Conservation (phyloP, 2,329 filamentous ascomycete species). For the Pseudogymnoascus sp. region DNA sequence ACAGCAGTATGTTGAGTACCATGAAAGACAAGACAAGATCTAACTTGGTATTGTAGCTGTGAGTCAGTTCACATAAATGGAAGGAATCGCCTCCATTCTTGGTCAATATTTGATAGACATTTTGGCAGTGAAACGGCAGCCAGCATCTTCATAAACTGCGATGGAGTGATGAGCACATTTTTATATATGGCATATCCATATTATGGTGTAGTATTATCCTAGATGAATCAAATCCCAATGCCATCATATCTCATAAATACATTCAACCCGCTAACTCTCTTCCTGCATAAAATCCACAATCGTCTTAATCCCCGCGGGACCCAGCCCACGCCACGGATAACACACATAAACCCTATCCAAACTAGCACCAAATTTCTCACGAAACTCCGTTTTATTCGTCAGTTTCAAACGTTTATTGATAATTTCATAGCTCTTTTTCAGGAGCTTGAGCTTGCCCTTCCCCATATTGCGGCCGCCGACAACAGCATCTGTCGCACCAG, state of each 20-base stretch:
- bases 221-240: not conserved
- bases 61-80: not conserved
- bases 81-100: not conserved
- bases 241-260: not conserved
- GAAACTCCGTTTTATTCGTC: slow-evolving; percentile 78
- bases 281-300: slow-evolving; percentile 87
- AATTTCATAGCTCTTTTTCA: slow-evolving; percentile 74
- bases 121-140: not conserved
- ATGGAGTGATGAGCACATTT: not conserved
- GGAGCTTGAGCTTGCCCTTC: slow-evolving; percentile 70
- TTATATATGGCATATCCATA: not conserved
- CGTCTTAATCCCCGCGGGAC: slow-evolving; percentile 73
- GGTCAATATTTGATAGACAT: not conserved
- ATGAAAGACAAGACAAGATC: not conserved
- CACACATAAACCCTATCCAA: slow-evolving; percentile 85
- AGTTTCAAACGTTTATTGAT: slow-evolving; percentile 75
- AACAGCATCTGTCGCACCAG: slow-evolving; percentile 66
- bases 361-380: slow-evolving; percentile 78
- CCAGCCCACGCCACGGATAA: slow-evolving; percentile 79
- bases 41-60: not conserved
- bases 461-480: slow-evolving; percentile 74
- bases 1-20: not conserved
- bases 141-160: not conserved
- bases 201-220: not conserved
- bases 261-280: slow-evolving; percentile 29